phyloP scores from a whole-genome alignment of 805 yeast species.

The Isabelozyma rhagii region DNA sequence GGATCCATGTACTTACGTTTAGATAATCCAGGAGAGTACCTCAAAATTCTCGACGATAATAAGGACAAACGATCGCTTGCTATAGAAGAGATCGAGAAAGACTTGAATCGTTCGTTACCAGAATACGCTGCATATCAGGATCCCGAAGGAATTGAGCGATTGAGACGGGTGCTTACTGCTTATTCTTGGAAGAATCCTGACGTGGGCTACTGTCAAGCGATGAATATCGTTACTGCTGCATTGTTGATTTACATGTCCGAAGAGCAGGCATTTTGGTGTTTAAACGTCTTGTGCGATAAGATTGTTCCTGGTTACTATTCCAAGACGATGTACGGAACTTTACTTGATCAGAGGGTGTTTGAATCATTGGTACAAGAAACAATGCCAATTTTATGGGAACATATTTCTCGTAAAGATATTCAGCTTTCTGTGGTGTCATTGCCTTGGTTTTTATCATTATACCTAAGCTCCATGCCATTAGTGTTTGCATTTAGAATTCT shows the following conservation, averaged over 20 bases:
- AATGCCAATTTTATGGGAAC: conserved; percentile 86
- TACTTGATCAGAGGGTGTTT: conserved; percentile 89
- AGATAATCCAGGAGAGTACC: conserved; percentile 59
- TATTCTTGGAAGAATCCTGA: conserved; percentile 97
- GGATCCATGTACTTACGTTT: conserved; percentile 81
- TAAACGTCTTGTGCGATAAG: conserved; percentile 74
- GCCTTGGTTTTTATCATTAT: conserved; percentile 94
- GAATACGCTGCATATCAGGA: conserved; percentile 93
- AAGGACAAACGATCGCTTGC: conserved; percentile 71
- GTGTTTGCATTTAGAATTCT: conserved; percentile 89
- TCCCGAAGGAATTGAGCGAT: conserved; percentile 77
- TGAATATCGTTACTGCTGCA: conserved; percentile 90
- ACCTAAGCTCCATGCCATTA: conserved; percentile 89
- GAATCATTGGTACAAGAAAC: conserved; percentile 86
- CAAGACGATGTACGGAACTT: conserved; percentile 94
- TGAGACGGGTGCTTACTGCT: conserved; percentile 86
- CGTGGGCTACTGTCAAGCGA: conserved; percentile 97
- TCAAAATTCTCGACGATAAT: conserved; percentile 55
- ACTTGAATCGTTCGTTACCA: conserved; percentile 88
- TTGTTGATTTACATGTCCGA: conserved; percentile 83
- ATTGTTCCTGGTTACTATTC: conserved; percentile 95
- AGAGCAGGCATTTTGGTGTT: conserved; percentile 96
- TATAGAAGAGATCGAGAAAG: conserved; percentile 95
- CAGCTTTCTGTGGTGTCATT: conserved; percentile 89
- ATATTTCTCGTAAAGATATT: conserved; percentile 73